Conservation (phyloP, 2,329 filamentous ascomycete genomes). For the Ophiostoma sp. region DNA sequence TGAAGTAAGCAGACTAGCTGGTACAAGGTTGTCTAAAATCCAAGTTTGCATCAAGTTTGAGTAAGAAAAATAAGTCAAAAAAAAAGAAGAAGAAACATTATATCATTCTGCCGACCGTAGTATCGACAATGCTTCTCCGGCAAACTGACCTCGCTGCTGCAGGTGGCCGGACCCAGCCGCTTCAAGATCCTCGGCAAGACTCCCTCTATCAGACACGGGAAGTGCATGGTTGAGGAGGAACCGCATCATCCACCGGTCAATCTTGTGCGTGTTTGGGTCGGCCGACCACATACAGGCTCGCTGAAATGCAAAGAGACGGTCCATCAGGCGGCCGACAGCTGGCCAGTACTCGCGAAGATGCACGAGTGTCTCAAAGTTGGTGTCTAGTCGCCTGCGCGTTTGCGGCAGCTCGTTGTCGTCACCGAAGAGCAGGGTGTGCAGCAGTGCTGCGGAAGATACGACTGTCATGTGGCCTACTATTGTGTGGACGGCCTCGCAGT, state of each 20-base stretch:
- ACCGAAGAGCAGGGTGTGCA: neutral
- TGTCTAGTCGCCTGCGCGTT: conserved; percentile 2
- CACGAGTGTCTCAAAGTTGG: conserved; percentile 10
- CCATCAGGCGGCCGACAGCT: conserved; percentile 8
- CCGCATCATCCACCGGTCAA: conserved; percentile 8
- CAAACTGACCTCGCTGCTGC: conserved; percentile 13
- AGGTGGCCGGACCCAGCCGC: conserved; percentile 3
- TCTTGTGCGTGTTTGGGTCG: conserved; percentile 12
- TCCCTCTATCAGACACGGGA: conserved; percentile 6
- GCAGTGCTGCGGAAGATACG: conserved; percentile 6
- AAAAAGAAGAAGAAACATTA: too few species aligned
- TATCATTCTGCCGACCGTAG: neutral
- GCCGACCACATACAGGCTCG: conserved; percentile 14
- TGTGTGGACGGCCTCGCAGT: conserved; percentile 11
- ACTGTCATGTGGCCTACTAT: conserved; percentile 12
- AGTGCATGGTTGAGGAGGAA: conserved; percentile 9
- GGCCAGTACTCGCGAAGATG: conserved; percentile 5
- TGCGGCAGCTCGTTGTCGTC: conserved; percentile 1
- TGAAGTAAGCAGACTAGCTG: neutral
- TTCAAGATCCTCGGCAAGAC: conserved; percentile 10
- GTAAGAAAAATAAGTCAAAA: too few species aligned
- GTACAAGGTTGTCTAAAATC: neutral
- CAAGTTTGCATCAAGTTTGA: too few species aligned
- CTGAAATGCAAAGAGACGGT: conserved; percentile 8
- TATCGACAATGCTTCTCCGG: conserved; percentile 6